A percentile compares a stretch with the other conserved stretches of the same genome.
These are phyloP conservation scores for Zygoascus flipseniorum DNA, from an alignment of 805 yeast species.

Conservation along the genomic window DNA sequence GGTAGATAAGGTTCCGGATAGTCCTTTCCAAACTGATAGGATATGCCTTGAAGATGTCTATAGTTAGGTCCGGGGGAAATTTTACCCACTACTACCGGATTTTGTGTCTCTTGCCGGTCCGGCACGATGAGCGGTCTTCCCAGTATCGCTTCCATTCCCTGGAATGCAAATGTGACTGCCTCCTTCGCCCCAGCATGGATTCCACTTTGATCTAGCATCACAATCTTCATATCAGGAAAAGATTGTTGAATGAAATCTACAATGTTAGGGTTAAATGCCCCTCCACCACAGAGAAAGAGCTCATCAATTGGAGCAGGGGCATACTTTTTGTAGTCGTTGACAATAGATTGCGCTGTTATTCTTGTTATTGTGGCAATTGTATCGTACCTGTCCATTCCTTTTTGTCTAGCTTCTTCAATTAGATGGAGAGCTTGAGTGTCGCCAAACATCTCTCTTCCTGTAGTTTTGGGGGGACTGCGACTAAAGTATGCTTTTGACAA, in stretches of 20 bases:
- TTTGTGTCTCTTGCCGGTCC: constrained; percentile 18
- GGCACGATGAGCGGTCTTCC: constrained; percentile 23
- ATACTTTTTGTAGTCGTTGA: constrained; percentile 17
- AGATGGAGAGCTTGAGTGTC: constrained; percentile 18
- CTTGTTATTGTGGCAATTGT: constrained; percentile 23
- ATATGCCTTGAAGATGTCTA: constrained; percentile 14
- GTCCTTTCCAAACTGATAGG: constrained; percentile 14
- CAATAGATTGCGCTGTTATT: constrained; percentile 24
- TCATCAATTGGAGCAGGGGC: constrained; percentile 18
- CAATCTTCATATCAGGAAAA: constrained; percentile 20
- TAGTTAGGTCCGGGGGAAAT: constrained; percentile 24
- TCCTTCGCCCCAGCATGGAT: constrained; percentile 18
- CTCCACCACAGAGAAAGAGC: constrained; percentile 24
- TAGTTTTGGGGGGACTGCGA: constrained; percentile 21
- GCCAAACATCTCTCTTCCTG: constrained; percentile 25
- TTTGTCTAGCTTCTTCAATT: constrained; percentile 6
- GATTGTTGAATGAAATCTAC: constrained; percentile 12
- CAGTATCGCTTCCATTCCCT: constrained; percentile 20
- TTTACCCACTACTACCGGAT: constrained; percentile 20
- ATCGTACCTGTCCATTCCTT: constrained; percentile 18
- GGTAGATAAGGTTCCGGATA: constrained; percentile 9
- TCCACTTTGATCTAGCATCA: constrained; percentile 14
- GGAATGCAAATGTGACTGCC: constrained; percentile 24
- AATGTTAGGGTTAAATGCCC: constrained; percentile 22
- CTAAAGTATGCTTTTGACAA: constrained; percentile 18